Base-by-base conservation (phyloP, 2,329 filamentous ascomycete species). In the Nemania sp. region DNA sequence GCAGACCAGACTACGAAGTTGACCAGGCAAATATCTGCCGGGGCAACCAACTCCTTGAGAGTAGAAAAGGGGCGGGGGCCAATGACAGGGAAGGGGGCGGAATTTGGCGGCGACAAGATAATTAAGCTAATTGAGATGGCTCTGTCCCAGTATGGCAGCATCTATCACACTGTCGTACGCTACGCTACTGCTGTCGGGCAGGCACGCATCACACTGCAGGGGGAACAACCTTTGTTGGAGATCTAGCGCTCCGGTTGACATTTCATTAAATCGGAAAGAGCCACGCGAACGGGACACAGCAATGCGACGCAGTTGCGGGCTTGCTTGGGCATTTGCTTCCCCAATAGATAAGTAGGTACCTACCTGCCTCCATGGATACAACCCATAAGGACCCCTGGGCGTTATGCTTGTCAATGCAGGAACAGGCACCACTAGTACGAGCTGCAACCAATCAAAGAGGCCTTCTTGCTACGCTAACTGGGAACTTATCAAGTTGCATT, bases 221-320 rank as follows among this genome's bases (percentile, higher is more conserved):
- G 35, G 35, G 11, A 29, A 29, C 25, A n/a, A n/a, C n/a, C n/a
- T n/a, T n/a, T 29, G 7, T 29, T 29, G 25, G 25, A 29, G 25
- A 3, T 7, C 25, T 29, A 7, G 7, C 7, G 25, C 25, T 29
- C 25, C 46, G 46, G 45, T 50, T 57, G 21, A 21, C 21, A 43
- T 32, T 39, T 55, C 57, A 51, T 55, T 63, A 54, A 63, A 63
- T 58, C 54, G 58, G 54, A 55, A 61, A 51, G 58, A 48, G 58
- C 54, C 53, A 64, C 60, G 25, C 25, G 60, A 56, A 47, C 25
- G 15, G 53, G 37, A 49, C 25, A 34, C 39, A 51, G 42, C 49
- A 57, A 60, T 49, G 58, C 58, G 49, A 52, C 37, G 55, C 54
- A 35, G 47, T 32, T 17, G n/a, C n/a, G 32, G 20, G 32, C 21